These are phyloP conservation scores for Magnusiomyces ingens DNA, from an alignment of 1,139 yeast genomes.

Conservation along the genomic window DNA sequence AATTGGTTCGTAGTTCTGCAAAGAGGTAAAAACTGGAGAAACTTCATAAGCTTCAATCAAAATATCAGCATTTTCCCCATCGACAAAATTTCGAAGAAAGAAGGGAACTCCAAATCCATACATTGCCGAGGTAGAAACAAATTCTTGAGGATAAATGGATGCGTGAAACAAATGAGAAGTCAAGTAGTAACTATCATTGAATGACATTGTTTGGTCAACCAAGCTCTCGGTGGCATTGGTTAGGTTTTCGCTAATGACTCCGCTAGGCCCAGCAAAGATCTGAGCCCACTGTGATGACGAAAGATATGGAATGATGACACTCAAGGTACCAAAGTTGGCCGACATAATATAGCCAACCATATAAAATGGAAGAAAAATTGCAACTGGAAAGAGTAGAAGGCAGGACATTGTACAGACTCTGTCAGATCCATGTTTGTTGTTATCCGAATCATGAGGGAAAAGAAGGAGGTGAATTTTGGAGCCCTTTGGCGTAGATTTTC, in stretches of 20 bases:
- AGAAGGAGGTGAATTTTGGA: not conserved
- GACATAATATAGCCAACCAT: not conserved
- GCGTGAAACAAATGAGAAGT: not conserved
- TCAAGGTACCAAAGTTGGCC: not conserved
- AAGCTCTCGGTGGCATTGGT: not conserved
- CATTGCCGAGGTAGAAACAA: not conserved
- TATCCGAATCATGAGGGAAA: not conserved
- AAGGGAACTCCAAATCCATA: not conserved
- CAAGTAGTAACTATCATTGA: not conserved
- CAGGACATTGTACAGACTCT: not conserved
- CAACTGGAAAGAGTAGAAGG: not conserved
- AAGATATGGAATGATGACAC: not conserved
- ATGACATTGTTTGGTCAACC: not conserved
- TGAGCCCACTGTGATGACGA: not conserved
- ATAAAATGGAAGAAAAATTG: not conserved
- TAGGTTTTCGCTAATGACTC: not conserved
- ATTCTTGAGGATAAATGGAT: not conserved
- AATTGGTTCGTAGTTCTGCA: not conserved
- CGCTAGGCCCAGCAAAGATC: not conserved
- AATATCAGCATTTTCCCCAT: not conserved
- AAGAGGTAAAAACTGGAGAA: not conserved
- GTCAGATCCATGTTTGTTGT: not conserved
- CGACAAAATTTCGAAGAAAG: not conserved
- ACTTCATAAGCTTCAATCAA: not conserved
- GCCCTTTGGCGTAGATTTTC: not conserved